Conservation (phyloP, 352 stramenopile species). For the Thalassiosira hispida region DNA sequence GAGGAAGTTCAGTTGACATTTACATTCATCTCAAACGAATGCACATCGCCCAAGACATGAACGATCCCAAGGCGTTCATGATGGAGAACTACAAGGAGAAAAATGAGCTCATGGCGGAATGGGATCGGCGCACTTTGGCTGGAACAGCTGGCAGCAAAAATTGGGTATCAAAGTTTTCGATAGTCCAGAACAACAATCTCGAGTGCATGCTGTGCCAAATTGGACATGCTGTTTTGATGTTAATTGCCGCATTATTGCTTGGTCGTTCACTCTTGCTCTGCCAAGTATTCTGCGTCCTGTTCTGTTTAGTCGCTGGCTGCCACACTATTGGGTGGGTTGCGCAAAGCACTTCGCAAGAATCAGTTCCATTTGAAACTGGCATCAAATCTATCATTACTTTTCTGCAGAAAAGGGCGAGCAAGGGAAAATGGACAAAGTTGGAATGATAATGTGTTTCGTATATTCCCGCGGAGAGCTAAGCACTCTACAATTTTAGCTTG, state of each 20-base stretch:
- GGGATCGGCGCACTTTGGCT: constrained; percentile 33
- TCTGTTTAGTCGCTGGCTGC: constrained; percentile 32
- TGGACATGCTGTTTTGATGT: constrained; percentile 42
- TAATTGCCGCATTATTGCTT: constrained; percentile 22
- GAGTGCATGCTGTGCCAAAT: constrained; percentile 43
- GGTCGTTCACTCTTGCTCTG: constrained; percentile 13
- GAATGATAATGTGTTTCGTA: no score
- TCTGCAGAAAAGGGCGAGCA: background rate
- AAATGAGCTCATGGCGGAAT: constrained; percentile 53
- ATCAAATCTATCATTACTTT: constrained; percentile 42
- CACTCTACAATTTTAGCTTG: no score
- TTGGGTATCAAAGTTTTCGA: constrained; percentile 45
- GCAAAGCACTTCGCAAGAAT: constrained; percentile 48
- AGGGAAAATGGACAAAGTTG: background rate
- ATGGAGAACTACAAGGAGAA: constrained; percentile 64
- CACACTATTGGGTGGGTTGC: constrained; percentile 58
- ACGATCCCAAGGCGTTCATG: constrained; percentile 56
- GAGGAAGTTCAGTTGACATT: constrained; percentile 49
- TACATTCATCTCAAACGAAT: constrained; percentile 58
- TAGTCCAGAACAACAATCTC: constrained; percentile 32
- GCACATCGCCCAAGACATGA: constrained; percentile 32
- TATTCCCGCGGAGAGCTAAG: no score
- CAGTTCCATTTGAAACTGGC: constrained; percentile 63
- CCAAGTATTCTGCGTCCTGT: constrained; percentile 24
- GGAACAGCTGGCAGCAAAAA: constrained; percentile 22